Evolutionary conservation across 768 basidiomycete species (phyloP).

Genomic region (Hirschioporus abietinus): DNA sequence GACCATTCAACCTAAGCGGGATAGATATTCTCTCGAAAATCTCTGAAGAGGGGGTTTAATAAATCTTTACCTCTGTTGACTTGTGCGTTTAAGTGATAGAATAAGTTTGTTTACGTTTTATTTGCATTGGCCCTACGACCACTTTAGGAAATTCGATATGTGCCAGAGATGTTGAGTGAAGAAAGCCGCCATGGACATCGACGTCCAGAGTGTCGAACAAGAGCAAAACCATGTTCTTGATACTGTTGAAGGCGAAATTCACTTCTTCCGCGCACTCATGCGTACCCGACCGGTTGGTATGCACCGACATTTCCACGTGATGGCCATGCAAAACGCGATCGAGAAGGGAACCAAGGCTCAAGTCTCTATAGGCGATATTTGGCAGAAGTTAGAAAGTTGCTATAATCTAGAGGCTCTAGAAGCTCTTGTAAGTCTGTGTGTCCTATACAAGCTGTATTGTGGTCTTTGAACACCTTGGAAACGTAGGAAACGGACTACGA

Average conservation of each 20-base stretch:
- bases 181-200: neutral
- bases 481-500: constrained; percentile 40
- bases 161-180: neutral
- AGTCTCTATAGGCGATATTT: constrained; percentile 59
- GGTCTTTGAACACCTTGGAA: constrained; percentile 4
- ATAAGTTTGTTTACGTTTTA: neutral
- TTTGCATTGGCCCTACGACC: neutral
- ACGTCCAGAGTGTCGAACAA: neutral
- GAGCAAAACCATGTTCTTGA: constrained; percentile 33
- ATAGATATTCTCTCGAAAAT: no score
- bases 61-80: no score
- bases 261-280: constrained; percentile 80
- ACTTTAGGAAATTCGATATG: neutral
- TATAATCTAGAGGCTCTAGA: constrained; percentile 78
- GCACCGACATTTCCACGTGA: constrained; percentile 76
- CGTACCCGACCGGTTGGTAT: constrained; percentile 78
- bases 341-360: constrained; percentile 60
- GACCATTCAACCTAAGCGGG: no score
- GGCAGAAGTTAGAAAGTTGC: constrained; percentile 65
- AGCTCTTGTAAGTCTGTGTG: constrained; percentile 45
- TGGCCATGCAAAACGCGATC: constrained; percentile 69
- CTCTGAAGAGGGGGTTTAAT: no score
- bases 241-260: constrained; percentile 76
- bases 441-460: constrained; percentile 7
- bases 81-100: no score